A percentile compares a stretch with the other conserved stretches of the same genome.
Evolutionary conservation across 768 basidiomycete genomes (phyloP).

Genomic region (Amanita exitialis): DNA sequence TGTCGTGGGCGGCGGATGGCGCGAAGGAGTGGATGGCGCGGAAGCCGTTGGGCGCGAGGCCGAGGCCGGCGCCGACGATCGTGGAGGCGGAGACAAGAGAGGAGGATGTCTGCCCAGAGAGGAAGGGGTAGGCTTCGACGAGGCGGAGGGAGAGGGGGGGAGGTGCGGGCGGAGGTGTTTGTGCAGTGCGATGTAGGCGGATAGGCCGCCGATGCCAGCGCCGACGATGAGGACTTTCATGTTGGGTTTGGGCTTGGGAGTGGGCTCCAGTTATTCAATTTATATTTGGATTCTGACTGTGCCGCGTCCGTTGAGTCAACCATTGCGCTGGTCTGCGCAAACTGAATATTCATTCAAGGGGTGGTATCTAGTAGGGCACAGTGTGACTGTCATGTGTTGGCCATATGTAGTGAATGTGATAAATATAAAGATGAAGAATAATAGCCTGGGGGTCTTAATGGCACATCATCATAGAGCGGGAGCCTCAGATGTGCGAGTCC

Average conservation of each 20-base stretch:
- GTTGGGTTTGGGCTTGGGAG: not conserved
- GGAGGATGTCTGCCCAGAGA: not conserved
- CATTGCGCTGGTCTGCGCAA: too few species aligned
- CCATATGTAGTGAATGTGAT: too few species aligned
- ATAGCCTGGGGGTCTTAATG: too few species aligned
- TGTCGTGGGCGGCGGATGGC: not conserved
- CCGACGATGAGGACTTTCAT: conserved; percentile 7
- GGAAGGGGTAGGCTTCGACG: not conserved
- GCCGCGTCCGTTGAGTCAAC: too few species aligned
- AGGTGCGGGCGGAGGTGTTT: not conserved
- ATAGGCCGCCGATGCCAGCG: conserved; percentile 4
- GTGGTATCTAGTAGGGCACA: too few species aligned
- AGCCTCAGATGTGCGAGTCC: too few species aligned
- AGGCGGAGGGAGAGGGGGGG: not conserved
- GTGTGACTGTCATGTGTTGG: too few species aligned
- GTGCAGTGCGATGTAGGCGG: conserved; percentile 1
- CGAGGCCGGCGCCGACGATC: conserved; percentile 3
- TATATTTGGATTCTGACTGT: too few species aligned
- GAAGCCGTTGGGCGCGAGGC: conserved; percentile 3
- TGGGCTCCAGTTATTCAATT: too few species aligned
- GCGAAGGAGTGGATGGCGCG: conserved; percentile 1
- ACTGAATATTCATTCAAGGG: too few species aligned
- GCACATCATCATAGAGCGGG: too few species aligned
- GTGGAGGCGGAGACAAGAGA: not conserved
- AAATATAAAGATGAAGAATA: too few species aligned